Base-by-base conservation (phyloP, 2,329 filamentous ascomycete genomes). In the Graphium sp. region DNA sequence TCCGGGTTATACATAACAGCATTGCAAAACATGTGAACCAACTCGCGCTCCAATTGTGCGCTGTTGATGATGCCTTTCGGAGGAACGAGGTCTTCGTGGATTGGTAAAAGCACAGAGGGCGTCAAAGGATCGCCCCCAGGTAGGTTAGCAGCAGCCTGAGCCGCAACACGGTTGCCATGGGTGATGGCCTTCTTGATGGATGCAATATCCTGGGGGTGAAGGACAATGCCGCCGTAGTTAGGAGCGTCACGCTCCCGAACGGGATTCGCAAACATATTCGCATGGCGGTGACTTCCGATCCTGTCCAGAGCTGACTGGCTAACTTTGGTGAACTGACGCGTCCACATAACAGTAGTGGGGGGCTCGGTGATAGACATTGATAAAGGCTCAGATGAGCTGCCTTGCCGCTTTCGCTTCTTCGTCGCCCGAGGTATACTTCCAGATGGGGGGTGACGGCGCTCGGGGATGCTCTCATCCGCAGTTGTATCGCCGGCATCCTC, bases 1-100 rank as follows among this genome's bases (percentile, higher is more conserved):
- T 92, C 82, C 0, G 80, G 74, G 41, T 95, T 95, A 59, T 93
- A 98, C 89, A 98, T 95, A 51, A 94, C 79, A 12, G 89, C 87
- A 44, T 95, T 95, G 39, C 84, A 83, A 49, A 95, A 93, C 81
- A 95, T 94, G 41, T 91, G 80, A 41, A 91, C 82, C 8, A 95
- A 59, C 48, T 95, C 87, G 39, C 84, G 82, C 51, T 95, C 87
- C 11, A 95, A 63, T 48, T 95, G 89, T 2, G 78, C 73, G 28
- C 80, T 85, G 50, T 95, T 95, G 50, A 95, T 81, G 41, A 95
- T 93, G 13, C 75, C 82, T 41, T 74, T 81, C 0, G 89, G 87
- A 3, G 87, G 82, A 3, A 87, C 63, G 16, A 93, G 60, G 32
- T 94, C 82, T 28, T 75, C 66, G 2, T 69, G 77, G 32, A 79